These are phyloP conservation scores for Davidsoniella neocaledoniae DNA, from an alignment of 2,329 filamentous ascomycete genomes.

Conservation along the genomic window DNA sequence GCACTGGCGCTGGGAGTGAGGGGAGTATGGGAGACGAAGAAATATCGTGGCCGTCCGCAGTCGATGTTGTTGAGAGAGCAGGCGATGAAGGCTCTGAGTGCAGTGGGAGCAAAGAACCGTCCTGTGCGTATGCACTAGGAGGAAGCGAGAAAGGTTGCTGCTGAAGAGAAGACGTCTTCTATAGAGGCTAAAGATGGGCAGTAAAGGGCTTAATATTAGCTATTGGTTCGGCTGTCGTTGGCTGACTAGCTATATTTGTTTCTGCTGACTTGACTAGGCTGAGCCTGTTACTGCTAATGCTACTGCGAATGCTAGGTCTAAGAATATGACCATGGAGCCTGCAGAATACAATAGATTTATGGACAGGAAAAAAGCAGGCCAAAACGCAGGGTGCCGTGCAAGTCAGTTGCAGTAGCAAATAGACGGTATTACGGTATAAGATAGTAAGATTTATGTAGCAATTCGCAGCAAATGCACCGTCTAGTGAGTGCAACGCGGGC, in stretches of 20 bases:
- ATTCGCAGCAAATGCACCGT: not conserved
- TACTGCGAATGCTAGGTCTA: too few species aligned
- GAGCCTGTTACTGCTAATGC: too few species aligned
- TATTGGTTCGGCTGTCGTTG: too few species aligned
- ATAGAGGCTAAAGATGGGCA: conserved; percentile 16
- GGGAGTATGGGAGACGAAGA: conserved; percentile 39
- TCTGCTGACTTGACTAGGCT: too few species aligned
- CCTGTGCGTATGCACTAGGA: conserved; percentile 46
- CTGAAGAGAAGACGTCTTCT: conserved; percentile 40
- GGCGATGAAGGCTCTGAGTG: conserved; percentile 32
- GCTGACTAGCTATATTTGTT: too few species aligned
- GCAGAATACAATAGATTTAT: not conserved
- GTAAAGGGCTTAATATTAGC: conserved; percentile 1
- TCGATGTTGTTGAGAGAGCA: conserved; percentile 44
- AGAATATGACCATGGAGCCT: too few species aligned
- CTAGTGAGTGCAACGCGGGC: not conserved
- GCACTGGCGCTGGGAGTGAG: conserved; percentile 38
- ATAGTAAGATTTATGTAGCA: not conserved
- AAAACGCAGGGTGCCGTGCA: not conserved
- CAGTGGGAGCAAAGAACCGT: conserved; percentile 28
- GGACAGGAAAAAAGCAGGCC: conserved; percentile 3
- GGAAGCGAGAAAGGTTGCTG: conserved; percentile 28
- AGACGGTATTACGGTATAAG: not conserved
- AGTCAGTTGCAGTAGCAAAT: too few species aligned
- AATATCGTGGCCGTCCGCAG: conserved; percentile 35